These are phyloP conservation scores for Chaetomiaceae sp. DNA, from an alignment of 2,329 filamentous ascomycete species.

Conservation along the genomic window DNA sequence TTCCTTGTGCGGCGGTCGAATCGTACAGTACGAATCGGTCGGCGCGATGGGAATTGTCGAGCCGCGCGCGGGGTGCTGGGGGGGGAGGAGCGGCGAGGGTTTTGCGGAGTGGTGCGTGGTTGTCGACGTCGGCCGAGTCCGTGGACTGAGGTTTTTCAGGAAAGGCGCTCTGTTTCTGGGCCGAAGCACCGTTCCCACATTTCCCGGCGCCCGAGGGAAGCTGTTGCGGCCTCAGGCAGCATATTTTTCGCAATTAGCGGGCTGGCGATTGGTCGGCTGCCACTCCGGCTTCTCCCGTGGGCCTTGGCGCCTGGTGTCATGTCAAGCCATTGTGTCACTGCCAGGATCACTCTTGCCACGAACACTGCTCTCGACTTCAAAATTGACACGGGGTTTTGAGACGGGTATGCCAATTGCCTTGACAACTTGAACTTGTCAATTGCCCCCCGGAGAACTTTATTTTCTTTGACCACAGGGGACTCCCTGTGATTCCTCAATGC, in stretches of 20 bases:
- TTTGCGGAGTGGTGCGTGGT: constrained; percentile 18
- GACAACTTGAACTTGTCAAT: not conserved
- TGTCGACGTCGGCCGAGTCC: constrained; percentile 24
- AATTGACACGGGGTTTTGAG: too few species aligned
- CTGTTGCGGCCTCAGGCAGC: constrained; percentile 43
- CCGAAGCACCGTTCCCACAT: constrained; percentile 27
- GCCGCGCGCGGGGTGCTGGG: constrained; percentile 1
- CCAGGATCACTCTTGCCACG: constrained; percentile 4
- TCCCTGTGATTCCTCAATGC: constrained; percentile 39
- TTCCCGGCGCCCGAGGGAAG: constrained; percentile 25
- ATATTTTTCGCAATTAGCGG: constrained; percentile 36
- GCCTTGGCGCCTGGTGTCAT: constrained; percentile 7
- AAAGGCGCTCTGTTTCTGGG: constrained; percentile 17
- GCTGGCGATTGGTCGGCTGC: constrained; percentile 40
- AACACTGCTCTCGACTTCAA: not conserved
- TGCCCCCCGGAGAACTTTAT: constrained; percentile 1
- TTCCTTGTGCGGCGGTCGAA: too few species aligned
- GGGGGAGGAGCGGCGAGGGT: constrained; percentile 8
- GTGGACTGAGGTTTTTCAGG: constrained; percentile 41
- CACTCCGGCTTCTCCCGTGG: constrained; percentile 24
- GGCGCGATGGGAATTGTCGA: not conserved
- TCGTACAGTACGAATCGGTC: not conserved
- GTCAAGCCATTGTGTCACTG: constrained; percentile 13
- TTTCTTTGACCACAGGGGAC: too few species aligned
- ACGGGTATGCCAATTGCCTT: not conserved